Evolutionary conservation across 2,329 filamentous ascomycete genomes (phyloP).

Genomic region (Epichloe brachyelytri): DNA sequence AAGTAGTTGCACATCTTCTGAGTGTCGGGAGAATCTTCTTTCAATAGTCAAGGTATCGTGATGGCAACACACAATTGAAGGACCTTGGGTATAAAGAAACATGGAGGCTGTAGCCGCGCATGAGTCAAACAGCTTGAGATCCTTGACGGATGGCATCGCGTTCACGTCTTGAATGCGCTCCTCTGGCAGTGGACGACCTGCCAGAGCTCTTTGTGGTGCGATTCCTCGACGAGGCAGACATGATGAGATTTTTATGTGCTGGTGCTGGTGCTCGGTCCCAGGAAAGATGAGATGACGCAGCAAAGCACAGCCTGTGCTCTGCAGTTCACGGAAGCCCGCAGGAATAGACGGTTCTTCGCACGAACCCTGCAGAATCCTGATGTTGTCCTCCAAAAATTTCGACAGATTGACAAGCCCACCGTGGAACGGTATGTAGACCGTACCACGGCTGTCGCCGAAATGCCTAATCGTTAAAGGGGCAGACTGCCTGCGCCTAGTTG

Average conservation of each 20-base stretch:
- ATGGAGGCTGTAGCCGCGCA: slow-evolving; percentile 84
- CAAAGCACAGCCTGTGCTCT: slow-evolving; percentile 8
- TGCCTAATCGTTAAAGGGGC: slow-evolving; percentile 9
- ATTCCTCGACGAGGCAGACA: slow-evolving; percentile 41
- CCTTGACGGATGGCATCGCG: slow-evolving; percentile 35
- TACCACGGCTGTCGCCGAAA: slow-evolving; percentile 20
- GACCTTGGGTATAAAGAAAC: slow-evolving; percentile 78
- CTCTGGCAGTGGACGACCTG: slow-evolving; percentile 35
- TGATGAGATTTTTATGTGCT: slow-evolving; percentile 30
- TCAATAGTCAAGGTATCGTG: slow-evolving; percentile 89
- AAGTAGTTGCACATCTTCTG: slow-evolving; percentile 70
- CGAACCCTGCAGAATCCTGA: slow-evolving; percentile 11
- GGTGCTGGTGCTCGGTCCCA: slow-evolving; percentile 3
- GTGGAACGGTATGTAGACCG: slow-evolving; percentile 29
- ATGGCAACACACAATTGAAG: slow-evolving; percentile 72
- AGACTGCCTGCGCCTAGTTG: slow-evolving; percentile 1
- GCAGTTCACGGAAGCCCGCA: slow-evolving; percentile 10
- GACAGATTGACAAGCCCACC: slow-evolving; percentile 12
- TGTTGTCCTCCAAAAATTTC: slow-evolving; percentile 7
- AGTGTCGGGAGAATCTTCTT: slow-evolving; percentile 70
- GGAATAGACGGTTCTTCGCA: slow-evolving; percentile 9
- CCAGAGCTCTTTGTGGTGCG: slow-evolving; percentile 46
- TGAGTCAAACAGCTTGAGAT: slow-evolving; percentile 58
- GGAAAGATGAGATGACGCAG: slow-evolving; percentile 14
- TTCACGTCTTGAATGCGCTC: slow-evolving; percentile 35